phyloP scores from a whole-genome alignment of 192 early-diverging fungal genomes.

The Endogone sp. region DNA sequence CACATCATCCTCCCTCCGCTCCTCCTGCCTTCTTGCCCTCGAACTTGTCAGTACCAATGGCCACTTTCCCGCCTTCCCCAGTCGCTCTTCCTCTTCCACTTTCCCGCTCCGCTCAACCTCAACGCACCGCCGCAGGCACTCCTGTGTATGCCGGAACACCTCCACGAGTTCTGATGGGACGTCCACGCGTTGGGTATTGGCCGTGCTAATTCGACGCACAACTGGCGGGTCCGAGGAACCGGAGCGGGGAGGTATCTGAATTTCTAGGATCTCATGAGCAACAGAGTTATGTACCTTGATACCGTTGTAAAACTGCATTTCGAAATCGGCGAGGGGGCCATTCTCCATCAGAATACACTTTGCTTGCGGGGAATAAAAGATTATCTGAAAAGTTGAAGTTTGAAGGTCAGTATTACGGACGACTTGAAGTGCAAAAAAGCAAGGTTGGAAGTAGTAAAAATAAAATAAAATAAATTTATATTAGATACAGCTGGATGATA shows the following conservation, averaged over 20 bases:
- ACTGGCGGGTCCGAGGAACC: slow-evolving; percentile 34
- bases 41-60: too few species aligned
- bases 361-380: slow-evolving; percentile 69
- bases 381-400: slow-evolving; percentile 61
- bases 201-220: not conserved
- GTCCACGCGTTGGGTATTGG: not conserved
- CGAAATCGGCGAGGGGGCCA: slow-evolving; percentile 52
- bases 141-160: not conserved
- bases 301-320: slow-evolving; percentile 63
- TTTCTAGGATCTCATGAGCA: slow-evolving; percentile 21
- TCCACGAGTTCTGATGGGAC: not conserved
- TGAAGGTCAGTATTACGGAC: too few species aligned
- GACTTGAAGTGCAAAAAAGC: too few species aligned
- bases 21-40: too few species aligned
- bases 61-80: too few species aligned
- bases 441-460: too few species aligned
- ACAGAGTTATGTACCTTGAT: slow-evolving; percentile 42
- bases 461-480: too few species aligned
- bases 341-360: slow-evolving; percentile 68
- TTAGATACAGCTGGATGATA: too few species aligned
- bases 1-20: too few species aligned
- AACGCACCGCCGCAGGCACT: slow-evolving; percentile 6
- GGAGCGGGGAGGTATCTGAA: slow-evolving; percentile 48
- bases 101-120: too few species aligned
- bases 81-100: too few species aligned